Evolutionary conservation across 2,329 filamentous ascomycete species (phyloP).

Genomic region (Xylaria arbuscula): DNA sequence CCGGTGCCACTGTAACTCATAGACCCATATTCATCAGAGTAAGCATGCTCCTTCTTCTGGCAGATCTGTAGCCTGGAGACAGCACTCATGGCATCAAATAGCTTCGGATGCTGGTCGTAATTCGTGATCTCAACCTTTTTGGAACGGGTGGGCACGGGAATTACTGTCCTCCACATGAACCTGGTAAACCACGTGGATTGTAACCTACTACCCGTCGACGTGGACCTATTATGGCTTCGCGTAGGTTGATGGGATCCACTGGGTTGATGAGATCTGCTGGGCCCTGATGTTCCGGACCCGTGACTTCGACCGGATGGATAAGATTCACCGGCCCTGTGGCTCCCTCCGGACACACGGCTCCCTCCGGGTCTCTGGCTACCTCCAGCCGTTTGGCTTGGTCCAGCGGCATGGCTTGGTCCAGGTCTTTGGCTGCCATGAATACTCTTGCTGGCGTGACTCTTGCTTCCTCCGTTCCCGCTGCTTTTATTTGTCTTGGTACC

Average conservation of each 20-base stretch:
- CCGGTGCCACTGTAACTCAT: neutral
- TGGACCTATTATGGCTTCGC: too few species aligned
- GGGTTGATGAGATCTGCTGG: neutral
- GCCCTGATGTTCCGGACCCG: neutral
- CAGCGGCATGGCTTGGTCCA: neutral
- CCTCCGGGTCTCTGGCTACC: neutral
- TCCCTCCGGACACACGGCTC: neutral
- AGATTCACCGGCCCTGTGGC: neutral
- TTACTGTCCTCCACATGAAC: neutral
- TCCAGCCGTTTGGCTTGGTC: neutral
- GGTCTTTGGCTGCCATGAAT: neutral
- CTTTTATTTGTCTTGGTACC: neutral
- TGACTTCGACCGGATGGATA: neutral
- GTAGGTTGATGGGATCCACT: too few species aligned
- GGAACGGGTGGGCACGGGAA: neutral
- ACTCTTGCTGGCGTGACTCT: constrained; percentile 7
- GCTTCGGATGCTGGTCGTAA: neutral
- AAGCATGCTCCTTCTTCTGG: neutral
- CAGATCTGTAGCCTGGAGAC: neutral
- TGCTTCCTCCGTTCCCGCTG: neutral
- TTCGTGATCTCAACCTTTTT: neutral
- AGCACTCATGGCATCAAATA: neutral
- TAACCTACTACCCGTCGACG: neutral
- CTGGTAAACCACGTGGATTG: neutral
- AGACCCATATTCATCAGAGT: neutral